These are phyloP conservation scores for Misopates orontium DNA, from an alignment of 257 asterid species.

Conservation along the genomic window DNA sequence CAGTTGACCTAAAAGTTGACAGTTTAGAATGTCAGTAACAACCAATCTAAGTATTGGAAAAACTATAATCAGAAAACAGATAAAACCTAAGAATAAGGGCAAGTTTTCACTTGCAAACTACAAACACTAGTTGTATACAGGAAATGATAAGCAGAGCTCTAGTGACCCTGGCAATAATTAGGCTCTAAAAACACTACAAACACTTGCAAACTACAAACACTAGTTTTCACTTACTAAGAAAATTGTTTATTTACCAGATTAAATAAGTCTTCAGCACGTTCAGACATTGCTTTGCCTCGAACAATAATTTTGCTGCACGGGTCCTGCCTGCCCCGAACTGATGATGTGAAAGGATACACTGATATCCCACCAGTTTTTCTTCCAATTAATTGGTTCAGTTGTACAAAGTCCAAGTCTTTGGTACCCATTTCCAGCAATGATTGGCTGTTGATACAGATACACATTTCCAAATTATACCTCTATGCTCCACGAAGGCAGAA, in stretches of 20 bases:
- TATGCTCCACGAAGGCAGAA: too few species aligned
- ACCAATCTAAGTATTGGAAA: slow-evolving; percentile 20
- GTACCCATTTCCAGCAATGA: slow-evolving; percentile 99
- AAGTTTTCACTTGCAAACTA: not conserved
- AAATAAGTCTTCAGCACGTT: slow-evolving; percentile 84
- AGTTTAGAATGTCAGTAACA: slow-evolving; percentile 23
- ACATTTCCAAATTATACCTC: too few species aligned
- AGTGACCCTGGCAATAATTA: too few species aligned
- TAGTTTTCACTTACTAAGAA: not conserved
- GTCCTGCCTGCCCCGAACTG: slow-evolving; percentile 68
- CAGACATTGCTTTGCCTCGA: slow-evolving; percentile 95
- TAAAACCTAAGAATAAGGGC: not conserved
- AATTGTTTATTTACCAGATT: too few species aligned
- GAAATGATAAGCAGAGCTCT: not conserved
- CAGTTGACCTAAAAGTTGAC: slow-evolving; percentile 60
- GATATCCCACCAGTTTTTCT: slow-evolving; percentile 98
- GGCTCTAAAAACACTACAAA: too few species aligned
- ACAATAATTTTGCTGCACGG: slow-evolving; percentile 81
- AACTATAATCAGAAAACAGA: slow-evolving; percentile 6
- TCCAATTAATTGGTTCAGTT: slow-evolving; percentile 89
- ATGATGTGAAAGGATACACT: slow-evolving; percentile 87
- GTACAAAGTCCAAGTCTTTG: slow-evolving; percentile 88
- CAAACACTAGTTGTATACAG: not conserved
- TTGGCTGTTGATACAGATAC: slow-evolving; percentile 61
- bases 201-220: not conserved